These are phyloP conservation scores for Cercospora zeae-maydis DNA, from an alignment of 2,329 filamentous ascomycete species.

Conservation along the genomic window DNA sequence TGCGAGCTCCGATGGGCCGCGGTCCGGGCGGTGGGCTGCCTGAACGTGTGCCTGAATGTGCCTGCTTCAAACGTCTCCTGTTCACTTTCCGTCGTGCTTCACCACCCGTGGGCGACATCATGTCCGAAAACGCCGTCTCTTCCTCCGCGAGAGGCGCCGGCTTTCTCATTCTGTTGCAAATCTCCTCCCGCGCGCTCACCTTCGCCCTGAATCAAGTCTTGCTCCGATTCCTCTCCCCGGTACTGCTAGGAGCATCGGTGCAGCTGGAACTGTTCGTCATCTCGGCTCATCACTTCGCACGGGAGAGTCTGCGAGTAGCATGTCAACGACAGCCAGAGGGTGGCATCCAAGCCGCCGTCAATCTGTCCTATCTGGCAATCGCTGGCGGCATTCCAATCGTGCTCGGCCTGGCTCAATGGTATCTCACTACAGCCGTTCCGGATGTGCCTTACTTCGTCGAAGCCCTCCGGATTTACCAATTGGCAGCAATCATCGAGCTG, in stretches of 20 bases:
- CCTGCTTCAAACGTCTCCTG: conserved; percentile 1
- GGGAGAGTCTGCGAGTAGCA: conserved; percentile 87
- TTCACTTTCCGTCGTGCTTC: not conserved
- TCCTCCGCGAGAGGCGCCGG: conserved; percentile 68
- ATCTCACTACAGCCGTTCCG: conserved; percentile 54
- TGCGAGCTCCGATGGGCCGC: not conserved
- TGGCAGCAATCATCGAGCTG: conserved; percentile 68
- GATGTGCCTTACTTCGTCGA: conserved; percentile 60
- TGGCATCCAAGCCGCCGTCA: conserved; percentile 71
- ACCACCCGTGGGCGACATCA: conserved; percentile 9
- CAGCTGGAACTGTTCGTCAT: conserved; percentile 93
- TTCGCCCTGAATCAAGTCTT: conserved; percentile 91
- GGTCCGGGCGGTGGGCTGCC: not conserved
- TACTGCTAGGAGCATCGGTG: conserved; percentile 77
- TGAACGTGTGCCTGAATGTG: not conserved
- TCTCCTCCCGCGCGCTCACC: conserved; percentile 80
- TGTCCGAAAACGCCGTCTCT: conserved; percentile 35
- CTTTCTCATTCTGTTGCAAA: conserved; percentile 81
- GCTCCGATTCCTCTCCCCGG: conserved; percentile 80
- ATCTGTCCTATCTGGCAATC: conserved; percentile 79
- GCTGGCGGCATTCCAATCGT: conserved; percentile 61
- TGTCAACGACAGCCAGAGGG: conserved; percentile 65
- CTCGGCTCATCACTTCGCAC: conserved; percentile 88
- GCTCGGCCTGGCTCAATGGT: conserved; percentile 60
- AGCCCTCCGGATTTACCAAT: conserved; percentile 54